Percentiles rank a stretch among this genome's conserved stretches.
Evolutionary conservation across 2,329 filamentous ascomycete genomes (phyloP).

Genomic region (Paecilomyces niveus): DNA sequence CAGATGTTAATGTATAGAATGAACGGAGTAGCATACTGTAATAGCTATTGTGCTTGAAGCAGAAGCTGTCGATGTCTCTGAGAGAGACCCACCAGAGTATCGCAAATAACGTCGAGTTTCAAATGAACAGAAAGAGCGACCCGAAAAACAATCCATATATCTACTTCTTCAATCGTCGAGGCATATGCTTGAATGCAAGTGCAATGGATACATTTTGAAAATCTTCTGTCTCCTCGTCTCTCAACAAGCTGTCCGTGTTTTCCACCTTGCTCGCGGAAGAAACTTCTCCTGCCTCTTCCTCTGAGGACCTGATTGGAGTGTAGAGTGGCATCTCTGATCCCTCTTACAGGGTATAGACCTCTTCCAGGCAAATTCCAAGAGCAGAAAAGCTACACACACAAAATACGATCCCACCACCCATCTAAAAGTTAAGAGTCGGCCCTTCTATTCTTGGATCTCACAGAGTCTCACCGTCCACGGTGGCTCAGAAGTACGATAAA

Average conservation of each 20-base stretch:
- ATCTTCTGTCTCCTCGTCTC: not conserved
- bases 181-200: not conserved
- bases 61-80: not conserved
- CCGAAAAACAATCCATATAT: not conserved
- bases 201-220: not conserved
- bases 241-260: not conserved
- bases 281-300: not conserved
- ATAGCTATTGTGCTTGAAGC: not conserved
- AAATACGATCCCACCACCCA: too few species aligned
- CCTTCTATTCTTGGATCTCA: not conserved
- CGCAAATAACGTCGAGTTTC: not conserved
- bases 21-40: not conserved
- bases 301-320: not conserved
- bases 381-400: too few species aligned
- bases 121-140: not conserved
- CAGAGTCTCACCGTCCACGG: not conserved
- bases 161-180: not conserved
- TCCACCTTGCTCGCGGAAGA: not conserved
- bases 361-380: not conserved
- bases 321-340: not conserved
- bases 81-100: not conserved
- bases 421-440: not conserved
- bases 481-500: not conserved
- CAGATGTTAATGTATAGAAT: not conserved
- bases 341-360: not conserved